These are phyloP conservation scores for Umbelopsis ramanniana DNA, from an alignment of 192 early-diverging fungal genomes.

Conservation along the genomic window DNA sequence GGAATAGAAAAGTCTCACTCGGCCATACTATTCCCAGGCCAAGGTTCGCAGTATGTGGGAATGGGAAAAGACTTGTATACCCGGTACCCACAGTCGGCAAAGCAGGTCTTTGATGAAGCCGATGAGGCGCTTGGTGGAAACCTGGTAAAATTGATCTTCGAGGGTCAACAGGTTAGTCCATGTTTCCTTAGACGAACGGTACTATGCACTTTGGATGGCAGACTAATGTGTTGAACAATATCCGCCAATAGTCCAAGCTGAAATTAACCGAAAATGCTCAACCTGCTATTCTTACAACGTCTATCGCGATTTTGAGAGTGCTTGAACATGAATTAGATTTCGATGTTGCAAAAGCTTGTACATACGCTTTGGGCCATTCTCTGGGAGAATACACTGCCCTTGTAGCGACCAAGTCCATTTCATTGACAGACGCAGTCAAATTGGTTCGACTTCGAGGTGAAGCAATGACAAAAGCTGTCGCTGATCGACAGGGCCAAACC, in stretches of 20 bases:
- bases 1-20: slow-evolving; percentile 21
- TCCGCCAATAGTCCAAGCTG: slow-evolving; percentile 62
- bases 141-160: slow-evolving; percentile 84
- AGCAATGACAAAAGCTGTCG: slow-evolving; percentile 82
- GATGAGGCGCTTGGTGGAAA: slow-evolving; percentile 78
- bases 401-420: slow-evolving; percentile 66
- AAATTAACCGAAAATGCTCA: slow-evolving; percentile 80
- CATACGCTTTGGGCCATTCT: slow-evolving; percentile 89
- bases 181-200: neutral
- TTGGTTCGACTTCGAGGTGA: slow-evolving; percentile 86
- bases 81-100: slow-evolving; percentile 67
- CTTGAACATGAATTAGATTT: slow-evolving; percentile 86
- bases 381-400: slow-evolving; percentile 91
- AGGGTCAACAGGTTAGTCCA: slow-evolving; percentile 69
- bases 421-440: slow-evolving; percentile 80
- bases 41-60: slow-evolving; percentile 86
- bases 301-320: slow-evolving; percentile 83
- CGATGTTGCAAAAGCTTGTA: slow-evolving; percentile 69
- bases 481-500: slow-evolving; percentile 64
- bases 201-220: neutral
- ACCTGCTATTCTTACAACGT: slow-evolving; percentile 91
- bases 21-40: slow-evolving; percentile 49
- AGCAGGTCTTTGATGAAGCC: slow-evolving; percentile 86
- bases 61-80: slow-evolving; percentile 92
- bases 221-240: slow-evolving; percentile 61